Conservation (phyloP, 2,329 filamentous ascomycete genomes). For the Dothideomycetes sp. region DNA sequence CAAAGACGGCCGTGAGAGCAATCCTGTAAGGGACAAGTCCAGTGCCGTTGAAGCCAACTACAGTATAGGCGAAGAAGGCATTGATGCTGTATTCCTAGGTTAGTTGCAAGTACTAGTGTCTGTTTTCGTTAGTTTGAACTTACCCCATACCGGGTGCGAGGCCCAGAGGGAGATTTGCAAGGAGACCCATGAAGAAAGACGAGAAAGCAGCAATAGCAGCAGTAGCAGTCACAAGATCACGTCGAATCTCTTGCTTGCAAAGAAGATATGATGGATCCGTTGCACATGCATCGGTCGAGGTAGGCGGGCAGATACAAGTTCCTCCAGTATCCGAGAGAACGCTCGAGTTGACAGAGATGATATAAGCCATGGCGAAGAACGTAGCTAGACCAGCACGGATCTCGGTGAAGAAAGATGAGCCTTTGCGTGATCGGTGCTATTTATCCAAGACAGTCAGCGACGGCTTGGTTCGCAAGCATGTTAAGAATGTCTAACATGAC, state of each 20-base stretch:
- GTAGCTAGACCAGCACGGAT: constrained; percentile 73
- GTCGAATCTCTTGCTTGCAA: constrained; percentile 56
- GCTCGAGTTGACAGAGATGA: constrained; percentile 55
- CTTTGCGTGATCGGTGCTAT: constrained; percentile 61
- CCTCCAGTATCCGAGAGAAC: constrained; percentile 65
- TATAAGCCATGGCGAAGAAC: constrained; percentile 63
- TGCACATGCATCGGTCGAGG: constrained; percentile 43
- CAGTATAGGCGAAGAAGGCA: constrained; percentile 76
- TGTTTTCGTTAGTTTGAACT: no score
- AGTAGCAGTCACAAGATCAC: constrained; percentile 75
- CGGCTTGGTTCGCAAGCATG: constrained; percentile 11
- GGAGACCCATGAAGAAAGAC: constrained; percentile 74
- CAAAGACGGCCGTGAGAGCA: constrained; percentile 77
- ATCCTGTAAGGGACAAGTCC: constrained; percentile 65
- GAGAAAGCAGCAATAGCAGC: constrained; percentile 72
- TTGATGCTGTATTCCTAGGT: no score
- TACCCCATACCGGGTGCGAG: constrained; percentile 69
- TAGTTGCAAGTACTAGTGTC: no score
- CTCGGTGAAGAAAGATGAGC: constrained; percentile 73
- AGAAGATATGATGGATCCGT: constrained; percentile 51
- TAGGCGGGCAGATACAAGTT: constrained; percentile 60
- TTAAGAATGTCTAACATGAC: constrained; percentile 53
- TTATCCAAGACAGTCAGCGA: constrained; percentile 16
- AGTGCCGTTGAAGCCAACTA: constrained; percentile 67
- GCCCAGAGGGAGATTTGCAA: constrained; percentile 55